phyloP scores from a whole-genome alignment of 768 basidiomycete genomes.

The Rhodotorula taiwanensis region DNA sequence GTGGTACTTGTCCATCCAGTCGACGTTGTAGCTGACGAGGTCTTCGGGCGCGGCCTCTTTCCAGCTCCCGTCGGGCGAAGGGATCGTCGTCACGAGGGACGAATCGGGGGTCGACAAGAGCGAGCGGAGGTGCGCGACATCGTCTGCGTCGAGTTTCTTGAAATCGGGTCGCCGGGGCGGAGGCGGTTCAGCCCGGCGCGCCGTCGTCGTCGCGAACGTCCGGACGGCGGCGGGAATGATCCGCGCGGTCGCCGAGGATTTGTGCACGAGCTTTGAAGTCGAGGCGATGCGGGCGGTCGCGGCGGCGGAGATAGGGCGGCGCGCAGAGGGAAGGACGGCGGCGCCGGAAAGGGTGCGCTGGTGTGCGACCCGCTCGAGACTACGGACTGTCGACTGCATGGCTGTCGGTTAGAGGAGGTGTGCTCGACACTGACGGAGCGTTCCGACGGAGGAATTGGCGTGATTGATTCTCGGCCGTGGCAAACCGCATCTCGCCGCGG shows the following conservation, averaged over 20 bases:
- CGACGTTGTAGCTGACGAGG: conserved; percentile 70
- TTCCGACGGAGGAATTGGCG: no score
- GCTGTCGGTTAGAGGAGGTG: no score
- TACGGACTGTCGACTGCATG: background rate
- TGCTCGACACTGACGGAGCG: no score
- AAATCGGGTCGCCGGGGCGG: conserved; percentile 33
- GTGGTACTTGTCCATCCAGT: conserved; percentile 68
- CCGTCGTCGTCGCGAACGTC: conserved; percentile 4
- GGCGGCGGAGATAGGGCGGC: background rate
- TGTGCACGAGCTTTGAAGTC: background rate
- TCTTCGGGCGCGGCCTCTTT: conserved; percentile 49
- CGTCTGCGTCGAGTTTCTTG: conserved; percentile 40
- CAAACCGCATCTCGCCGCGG: no score
- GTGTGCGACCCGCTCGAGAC: background rate
- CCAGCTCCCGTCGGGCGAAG: conserved; percentile 23
- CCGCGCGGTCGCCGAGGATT: no score
- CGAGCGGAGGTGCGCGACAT: conserved; percentile 43
- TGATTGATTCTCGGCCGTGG: no score
- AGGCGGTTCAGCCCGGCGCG: background rate
- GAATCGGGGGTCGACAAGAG: conserved; percentile 43
- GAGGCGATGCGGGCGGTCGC: background rate
- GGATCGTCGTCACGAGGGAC: conserved; percentile 44
- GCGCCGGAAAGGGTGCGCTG: background rate
- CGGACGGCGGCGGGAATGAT: background rate
- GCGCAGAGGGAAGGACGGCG: no score